A percentile compares a stretch with the other conserved stretches of the same genome.
phyloP scores from a whole-genome alignment of 139 green algal species.

The Micractinium conductrix region DNA sequence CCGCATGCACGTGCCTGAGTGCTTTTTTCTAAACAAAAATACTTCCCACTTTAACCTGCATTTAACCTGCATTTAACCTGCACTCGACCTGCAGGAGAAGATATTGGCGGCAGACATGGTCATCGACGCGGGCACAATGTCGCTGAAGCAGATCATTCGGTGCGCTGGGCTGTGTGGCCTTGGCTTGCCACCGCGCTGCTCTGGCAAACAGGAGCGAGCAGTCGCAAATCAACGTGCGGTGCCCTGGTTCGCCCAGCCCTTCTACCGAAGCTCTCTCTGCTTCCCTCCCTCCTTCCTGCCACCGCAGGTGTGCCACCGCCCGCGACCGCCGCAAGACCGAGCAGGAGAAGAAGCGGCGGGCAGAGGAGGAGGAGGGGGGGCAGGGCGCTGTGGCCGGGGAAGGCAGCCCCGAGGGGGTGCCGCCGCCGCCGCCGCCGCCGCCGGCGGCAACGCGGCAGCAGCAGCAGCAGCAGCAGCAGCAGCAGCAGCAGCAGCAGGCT shows the following conservation, averaged over 20 bases:
- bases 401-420: neutral
- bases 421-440: neutral
- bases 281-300: too few relatives aligned
- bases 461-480: neutral
- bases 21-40: too few relatives aligned
- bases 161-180: neutral
- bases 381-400: neutral
- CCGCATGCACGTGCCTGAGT: too few relatives aligned
- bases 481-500: neutral
- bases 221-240: too few relatives aligned
- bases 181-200: too few relatives aligned
- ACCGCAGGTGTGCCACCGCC: constrained; percentile 13
- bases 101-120: neutral
- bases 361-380: neutral
- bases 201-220: too few relatives aligned
- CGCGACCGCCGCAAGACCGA: constrained; percentile 21
- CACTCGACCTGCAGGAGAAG: constrained; percentile 1
- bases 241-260: too few relatives aligned
- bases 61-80: too few relatives aligned
- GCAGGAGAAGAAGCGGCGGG: constrained; percentile 13
- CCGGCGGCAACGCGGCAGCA: neutral
- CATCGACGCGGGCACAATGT: constrained; percentile 18
- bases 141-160: constrained; percentile 34
- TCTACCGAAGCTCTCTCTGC: neutral
- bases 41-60: too few relatives aligned